Conservation (phyloP, 805 yeast species). For the Pichia ethanolica region DNA sequence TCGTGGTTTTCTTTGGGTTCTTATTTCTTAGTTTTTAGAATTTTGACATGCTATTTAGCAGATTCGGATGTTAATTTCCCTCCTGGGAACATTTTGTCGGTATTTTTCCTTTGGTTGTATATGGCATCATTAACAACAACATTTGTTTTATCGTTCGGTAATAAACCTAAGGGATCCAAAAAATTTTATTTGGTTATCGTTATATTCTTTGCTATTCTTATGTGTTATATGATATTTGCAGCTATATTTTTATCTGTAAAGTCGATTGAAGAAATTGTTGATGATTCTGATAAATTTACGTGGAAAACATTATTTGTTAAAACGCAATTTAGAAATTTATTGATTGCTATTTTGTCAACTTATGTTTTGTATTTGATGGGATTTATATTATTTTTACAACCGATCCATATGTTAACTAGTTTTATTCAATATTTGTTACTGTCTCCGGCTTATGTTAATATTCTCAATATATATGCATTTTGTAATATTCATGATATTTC, state of each 20-base stretch:
- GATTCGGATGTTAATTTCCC: conserved; percentile 51
- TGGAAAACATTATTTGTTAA: conserved; percentile 49
- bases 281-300: conserved; percentile 33
- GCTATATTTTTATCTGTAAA: conserved; percentile 73
- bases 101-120: conserved; percentile 79
- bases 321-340: conserved; percentile 73
- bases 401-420: conserved; percentile 87
- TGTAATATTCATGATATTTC: conserved; percentile 2
- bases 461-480: conserved; percentile 2
- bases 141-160: conserved; percentile 87
- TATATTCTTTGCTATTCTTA: conserved; percentile 73
- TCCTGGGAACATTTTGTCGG: conserved; percentile 72
- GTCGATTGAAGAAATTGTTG: conserved; percentile 36
- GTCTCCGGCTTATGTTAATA: conserved; percentile 51
- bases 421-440: conserved; percentile 75
- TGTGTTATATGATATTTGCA: conserved; percentile 86
- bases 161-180: conserved; percentile 86
- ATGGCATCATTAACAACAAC: conserved; percentile 74
- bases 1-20: conserved; percentile 93
- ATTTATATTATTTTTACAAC: conserved; percentile 77
- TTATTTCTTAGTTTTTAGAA: conserved; percentile 83
- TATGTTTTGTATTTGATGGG: conserved; percentile 74
- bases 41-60: conserved; percentile 74
- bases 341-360: conserved; percentile 81
- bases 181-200: conserved; percentile 69